Percentiles rank a stretch among this genome's conserved stretches.
phyloP scores from a whole-genome alignment of 2,329 filamentous ascomycete species.

The Fusarium succisae region DNA sequence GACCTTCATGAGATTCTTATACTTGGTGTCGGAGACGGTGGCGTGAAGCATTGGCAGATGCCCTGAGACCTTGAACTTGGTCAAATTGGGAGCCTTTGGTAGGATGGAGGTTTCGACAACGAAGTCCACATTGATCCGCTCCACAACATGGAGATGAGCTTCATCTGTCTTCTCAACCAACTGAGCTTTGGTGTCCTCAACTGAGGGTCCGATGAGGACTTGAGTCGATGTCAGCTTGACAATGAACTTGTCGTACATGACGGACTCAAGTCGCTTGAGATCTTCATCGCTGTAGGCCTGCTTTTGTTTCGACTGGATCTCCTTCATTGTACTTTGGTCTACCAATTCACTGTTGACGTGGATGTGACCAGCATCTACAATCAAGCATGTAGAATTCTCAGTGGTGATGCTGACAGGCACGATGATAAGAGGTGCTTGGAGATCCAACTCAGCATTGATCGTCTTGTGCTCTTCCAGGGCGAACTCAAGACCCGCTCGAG shows the following conservation, averaged over 20 bases:
- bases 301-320: conserved; percentile 90
- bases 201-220: conserved; percentile 91
- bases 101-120: conserved; percentile 95
- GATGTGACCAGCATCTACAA: conserved; percentile 95
- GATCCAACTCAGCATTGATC: conserved; percentile 92
- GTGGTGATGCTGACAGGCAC: conserved; percentile 91
- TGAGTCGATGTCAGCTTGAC: conserved; percentile 95
- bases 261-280: conserved; percentile 83
- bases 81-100: conserved; percentile 93
- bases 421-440: conserved; percentile 96
- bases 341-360: conserved; percentile 94
- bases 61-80: conserved; percentile 89
- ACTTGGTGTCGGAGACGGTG: conserved; percentile 92
- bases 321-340: conserved; percentile 86
- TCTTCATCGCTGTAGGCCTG: conserved; percentile 90
- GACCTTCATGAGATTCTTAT: conserved; percentile 95
- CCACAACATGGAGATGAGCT: conserved; percentile 86
- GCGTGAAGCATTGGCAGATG: conserved; percentile 92
- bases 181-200: conserved; percentile 88
- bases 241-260: conserved; percentile 98
- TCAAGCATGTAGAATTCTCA: conserved; percentile 84
- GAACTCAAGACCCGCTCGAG: conserved; percentile 93
- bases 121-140: conserved; percentile 97
- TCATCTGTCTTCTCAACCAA: conserved; percentile 73
- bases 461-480: conserved; percentile 98